Evolutionary conservation across 192 early-diverging fungal species (phyloP).

Genomic region (Coemansia sp.): DNA sequence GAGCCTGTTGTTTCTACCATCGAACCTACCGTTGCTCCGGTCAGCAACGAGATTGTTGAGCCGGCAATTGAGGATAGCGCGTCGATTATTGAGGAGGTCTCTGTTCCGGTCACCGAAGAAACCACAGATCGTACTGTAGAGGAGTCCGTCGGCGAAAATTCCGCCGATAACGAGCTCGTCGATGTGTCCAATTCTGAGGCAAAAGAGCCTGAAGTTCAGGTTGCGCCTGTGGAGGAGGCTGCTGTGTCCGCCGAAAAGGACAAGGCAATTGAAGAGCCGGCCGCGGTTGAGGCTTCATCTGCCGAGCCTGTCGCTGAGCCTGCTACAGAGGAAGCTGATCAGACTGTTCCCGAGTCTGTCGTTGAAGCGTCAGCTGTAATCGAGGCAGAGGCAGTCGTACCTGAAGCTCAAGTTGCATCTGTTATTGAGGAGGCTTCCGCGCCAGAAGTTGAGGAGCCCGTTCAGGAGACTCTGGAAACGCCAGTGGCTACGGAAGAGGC

Average conservation of each 20-base stretch:
- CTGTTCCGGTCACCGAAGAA: not conserved
- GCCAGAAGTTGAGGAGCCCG: not conserved
- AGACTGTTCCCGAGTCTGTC: not conserved
- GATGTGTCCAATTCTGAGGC: not conserved
- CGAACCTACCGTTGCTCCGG: not conserved
- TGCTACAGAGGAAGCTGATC: slow-evolving; percentile 2
- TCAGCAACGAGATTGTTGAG: not conserved
- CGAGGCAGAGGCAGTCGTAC: no score
- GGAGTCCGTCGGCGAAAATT: not conserved
- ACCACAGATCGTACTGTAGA: not conserved
- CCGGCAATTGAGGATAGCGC: not conserved
- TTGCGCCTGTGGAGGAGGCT: not conserved
- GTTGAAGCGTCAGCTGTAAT: not conserved
- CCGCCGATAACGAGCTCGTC: not conserved
- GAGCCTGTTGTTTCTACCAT: not conserved
- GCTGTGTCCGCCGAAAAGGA: not conserved
- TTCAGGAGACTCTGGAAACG: no score
- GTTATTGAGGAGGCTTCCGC: not conserved
- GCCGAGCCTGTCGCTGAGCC: not conserved
- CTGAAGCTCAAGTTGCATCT: not conserved
- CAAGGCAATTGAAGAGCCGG: not conserved
- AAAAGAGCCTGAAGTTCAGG: slow-evolving; percentile 4
- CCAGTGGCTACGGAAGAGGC: not conserved
- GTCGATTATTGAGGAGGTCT: not conserved
- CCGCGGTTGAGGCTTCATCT: not conserved